phyloP scores from a whole-genome alignment of 2,329 filamentous ascomycete genomes.

The Thielaviopsis ethacetica region DNA sequence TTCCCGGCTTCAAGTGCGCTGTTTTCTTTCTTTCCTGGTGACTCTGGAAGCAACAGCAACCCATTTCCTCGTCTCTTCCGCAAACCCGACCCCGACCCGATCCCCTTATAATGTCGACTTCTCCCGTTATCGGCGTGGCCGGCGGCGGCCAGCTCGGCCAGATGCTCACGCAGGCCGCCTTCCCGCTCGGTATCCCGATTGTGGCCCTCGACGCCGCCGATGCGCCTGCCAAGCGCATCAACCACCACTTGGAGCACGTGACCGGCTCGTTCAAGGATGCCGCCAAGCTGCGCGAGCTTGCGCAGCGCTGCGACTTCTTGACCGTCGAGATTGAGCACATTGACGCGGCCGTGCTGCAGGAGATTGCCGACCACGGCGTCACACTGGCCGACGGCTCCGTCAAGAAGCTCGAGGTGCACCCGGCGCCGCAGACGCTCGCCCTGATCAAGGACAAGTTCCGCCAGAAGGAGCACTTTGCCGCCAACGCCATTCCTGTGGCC shows the following conservation, averaged over 20 bases:
- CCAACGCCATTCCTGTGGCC: conserved; percentile 54
- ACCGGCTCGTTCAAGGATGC: conserved; percentile 78
- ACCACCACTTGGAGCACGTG: conserved; percentile 56
- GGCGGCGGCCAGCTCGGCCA: conserved; percentile 66
- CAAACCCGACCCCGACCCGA: not conserved
- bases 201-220: conserved; percentile 63
- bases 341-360: conserved; percentile 74
- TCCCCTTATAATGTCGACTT: conserved; percentile 16
- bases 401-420: conserved; percentile 49
- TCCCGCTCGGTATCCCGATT: conserved; percentile 56
- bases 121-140: conserved; percentile 33
- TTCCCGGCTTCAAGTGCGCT: not conserved
- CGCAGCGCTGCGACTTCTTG: conserved; percentile 58
- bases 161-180: conserved; percentile 84
- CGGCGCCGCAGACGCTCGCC: conserved; percentile 71
- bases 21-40: no score
- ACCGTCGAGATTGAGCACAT: conserved; percentile 95
- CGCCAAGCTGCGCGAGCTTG: conserved; percentile 63
- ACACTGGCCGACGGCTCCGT: conserved; percentile 28
- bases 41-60: no score
- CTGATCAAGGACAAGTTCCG: conserved; percentile 87
- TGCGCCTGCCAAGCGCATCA: conserved; percentile 74
- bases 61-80: not conserved
- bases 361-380: conserved; percentile 52
- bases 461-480: conserved; percentile 67